Evolutionary conservation across 2,329 filamentous ascomycete species (phyloP), one percentile per base, ranked within the genome.

Genomic region (Fusarium coicis): DNA sequence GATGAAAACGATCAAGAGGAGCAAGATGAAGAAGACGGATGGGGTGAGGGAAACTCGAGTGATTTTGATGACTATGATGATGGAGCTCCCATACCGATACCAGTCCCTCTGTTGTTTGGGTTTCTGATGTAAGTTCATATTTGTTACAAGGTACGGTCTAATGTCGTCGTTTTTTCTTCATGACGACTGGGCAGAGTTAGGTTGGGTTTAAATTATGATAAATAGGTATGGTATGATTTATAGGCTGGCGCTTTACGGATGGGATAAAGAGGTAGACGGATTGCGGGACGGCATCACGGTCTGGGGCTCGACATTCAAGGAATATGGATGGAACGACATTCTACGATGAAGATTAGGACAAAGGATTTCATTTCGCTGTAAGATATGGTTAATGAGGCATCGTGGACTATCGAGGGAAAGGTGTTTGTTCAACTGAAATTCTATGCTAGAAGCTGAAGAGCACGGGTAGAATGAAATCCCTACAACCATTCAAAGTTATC

Each of bases 21-120:
- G 26, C 36, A 70, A 39, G 72, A 70, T 21, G 63, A 58, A 26
- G 68, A 63, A 26, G 53, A 39, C 1, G 72, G 36, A 49, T 68
- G 71, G 40, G 47, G 62, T 21, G 72, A 70, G 15, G 55, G 50
- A 34, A 68, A 64, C 30, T 59, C 49, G 34, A 68, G 63, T 62
- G 73, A 75, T 23, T 73, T 63, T 32, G 69, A 77, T 39, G 75
- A 75, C 19, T 73, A 76, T 40, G 75, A 72, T n/a, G 74, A 74
- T 34, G 70, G 60, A 21, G 73, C 26, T 26, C 69, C 60, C 28
- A 70, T 70, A 42, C 60, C 64, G 16, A 68, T 76, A 46, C 53
- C 76, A n/a, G 56, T 73, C 9, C 70, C 73, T 12, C 43, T 78
- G 18, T 54, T 77, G 15, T 46, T 78, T 61, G 64, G 76, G 37